Evolutionary conservation across 1,139 yeast species (phyloP).

Genomic region (Lodderomyces jiufengensis): DNA sequence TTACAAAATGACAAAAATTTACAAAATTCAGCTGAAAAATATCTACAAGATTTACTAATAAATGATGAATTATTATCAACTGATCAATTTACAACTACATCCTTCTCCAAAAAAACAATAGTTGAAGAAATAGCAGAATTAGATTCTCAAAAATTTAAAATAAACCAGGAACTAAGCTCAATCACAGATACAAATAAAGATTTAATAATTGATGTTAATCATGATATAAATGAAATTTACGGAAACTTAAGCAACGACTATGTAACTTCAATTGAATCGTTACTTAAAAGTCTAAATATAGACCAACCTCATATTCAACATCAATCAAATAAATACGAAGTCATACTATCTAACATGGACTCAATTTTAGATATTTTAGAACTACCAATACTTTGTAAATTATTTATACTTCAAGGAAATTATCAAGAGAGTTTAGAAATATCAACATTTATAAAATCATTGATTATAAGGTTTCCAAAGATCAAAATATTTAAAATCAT

Average conservation of each 20-base stretch:
- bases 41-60: slow-evolving; percentile 28
- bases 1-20: slow-evolving; percentile 14
- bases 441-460: slow-evolving; percentile 64
- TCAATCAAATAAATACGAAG: slow-evolving; percentile 8
- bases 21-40: slow-evolving; percentile 16
- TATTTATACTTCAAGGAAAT: slow-evolving; percentile 84
- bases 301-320: slow-evolving; percentile 14
- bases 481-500: slow-evolving; percentile 71
- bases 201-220: slow-evolving; percentile 36
- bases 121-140: slow-evolving; percentile 48
- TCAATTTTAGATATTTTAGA: slow-evolving; percentile 75
- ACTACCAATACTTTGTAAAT: slow-evolving; percentile 73
- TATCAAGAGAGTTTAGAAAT: slow-evolving; percentile 86
- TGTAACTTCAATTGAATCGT: slow-evolving; percentile 20
- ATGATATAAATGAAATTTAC: slow-evolving; percentile 26
- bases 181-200: slow-evolving; percentile 39
- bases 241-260: slow-evolving; percentile 22
- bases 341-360: slow-evolving; percentile 56
- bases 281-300: slow-evolving; percentile 18
- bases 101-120: slow-evolving; percentile 19
- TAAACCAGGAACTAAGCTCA: slow-evolving; percentile 29
- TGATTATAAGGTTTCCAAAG: slow-evolving; percentile 71
- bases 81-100: slow-evolving; percentile 25
- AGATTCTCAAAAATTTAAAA: slow-evolving; percentile 31
- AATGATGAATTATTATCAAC: slow-evolving; percentile 43